Conservation (phyloP, 306 rosid species). For the Dalbergia cochinchinensis region DNA sequence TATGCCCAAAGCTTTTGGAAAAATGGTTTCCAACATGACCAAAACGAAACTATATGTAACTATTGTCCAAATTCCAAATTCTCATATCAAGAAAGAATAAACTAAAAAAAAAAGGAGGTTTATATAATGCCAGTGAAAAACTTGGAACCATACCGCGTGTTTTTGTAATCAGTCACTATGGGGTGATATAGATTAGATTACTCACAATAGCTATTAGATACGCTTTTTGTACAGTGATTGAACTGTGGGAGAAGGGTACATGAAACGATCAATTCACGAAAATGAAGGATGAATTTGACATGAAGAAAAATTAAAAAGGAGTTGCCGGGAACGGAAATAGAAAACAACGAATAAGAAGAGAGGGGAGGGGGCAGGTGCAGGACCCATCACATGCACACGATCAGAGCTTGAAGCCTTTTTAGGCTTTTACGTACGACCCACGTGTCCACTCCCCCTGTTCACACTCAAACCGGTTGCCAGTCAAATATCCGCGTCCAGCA, state of each 20-base stretch:
- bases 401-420: conserved; percentile 5
- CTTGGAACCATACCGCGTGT: neutral
- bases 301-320: conserved; percentile 24
- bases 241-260: neutral
- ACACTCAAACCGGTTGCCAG: conserved; percentile 68
- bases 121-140: neutral
- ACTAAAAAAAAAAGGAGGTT: neutral
- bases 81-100: neutral
- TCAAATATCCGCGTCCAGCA: conserved; percentile 72
- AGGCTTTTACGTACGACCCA: conserved; percentile 39
- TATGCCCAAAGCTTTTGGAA: neutral
- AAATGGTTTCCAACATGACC: neutral
- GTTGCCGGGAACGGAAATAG: conserved; percentile 34
- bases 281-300: conserved; percentile 1
- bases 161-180: neutral
- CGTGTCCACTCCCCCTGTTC: conserved; percentile 58
- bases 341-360: neutral
- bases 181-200: neutral
- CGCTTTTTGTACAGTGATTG: neutral
- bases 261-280: neutral
- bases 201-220: neutral
- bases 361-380: neutral
- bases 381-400: conserved; percentile 51
- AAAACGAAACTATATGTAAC: neutral
- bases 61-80: neutral